phyloP scores from a whole-genome alignment of 257 asterid species.

The Rehmannia glutinosa region DNA sequence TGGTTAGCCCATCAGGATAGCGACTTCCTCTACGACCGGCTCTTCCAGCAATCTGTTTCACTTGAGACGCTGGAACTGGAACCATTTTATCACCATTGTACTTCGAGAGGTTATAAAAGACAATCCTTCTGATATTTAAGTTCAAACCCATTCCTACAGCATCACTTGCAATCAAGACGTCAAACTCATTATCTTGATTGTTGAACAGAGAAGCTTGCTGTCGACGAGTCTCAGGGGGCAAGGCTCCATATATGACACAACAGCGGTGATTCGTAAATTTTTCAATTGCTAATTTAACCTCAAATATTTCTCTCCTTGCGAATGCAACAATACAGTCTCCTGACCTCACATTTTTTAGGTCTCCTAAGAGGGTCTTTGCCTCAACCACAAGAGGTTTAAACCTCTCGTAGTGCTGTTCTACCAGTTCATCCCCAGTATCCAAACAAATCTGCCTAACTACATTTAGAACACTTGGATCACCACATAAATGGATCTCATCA shows the following conservation, averaged over 20 bases:
- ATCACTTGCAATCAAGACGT: slow-evolving; percentile 90
- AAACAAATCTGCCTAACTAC: slow-evolving; percentile 61
- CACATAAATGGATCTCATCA: slow-evolving; percentile 92
- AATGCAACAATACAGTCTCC: slow-evolving; percentile 98
- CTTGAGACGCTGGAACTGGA: slow-evolving; percentile 87
- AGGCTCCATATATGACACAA: slow-evolving; percentile 88
- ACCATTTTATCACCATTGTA: slow-evolving; percentile 81
- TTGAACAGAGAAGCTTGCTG: slow-evolving; percentile 88
- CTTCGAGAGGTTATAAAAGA: slow-evolving; percentile 65
- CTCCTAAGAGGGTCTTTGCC: slow-evolving; percentile 86
- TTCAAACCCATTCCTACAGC: slow-evolving; percentile 99
- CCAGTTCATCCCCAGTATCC: slow-evolving; percentile 84
- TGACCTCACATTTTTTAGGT: slow-evolving; percentile 66
- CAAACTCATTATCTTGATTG: slow-evolving; percentile 57
- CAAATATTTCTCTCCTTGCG: slow-evolving; percentile 90
- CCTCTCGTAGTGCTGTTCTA: slow-evolving; percentile 65
- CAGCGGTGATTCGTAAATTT: slow-evolving; percentile 79
- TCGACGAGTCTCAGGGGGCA: slow-evolving; percentile 95
- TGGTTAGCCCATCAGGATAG: slow-evolving; percentile 85
- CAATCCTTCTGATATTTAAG: slow-evolving; percentile 70
- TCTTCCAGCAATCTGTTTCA: slow-evolving; percentile 95
- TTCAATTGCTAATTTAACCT: slow-evolving; percentile 86
- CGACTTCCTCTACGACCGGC: slow-evolving; percentile 97
- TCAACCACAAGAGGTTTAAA: slow-evolving; percentile 92
- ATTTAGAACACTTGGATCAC: slow-evolving; percentile 93